A percentile compares a stretch with the other conserved stretches of the same genome.
These are phyloP conservation scores for Fusarium denticulatum DNA, from an alignment of 2,329 filamentous ascomycete species.

Conservation along the genomic window DNA sequence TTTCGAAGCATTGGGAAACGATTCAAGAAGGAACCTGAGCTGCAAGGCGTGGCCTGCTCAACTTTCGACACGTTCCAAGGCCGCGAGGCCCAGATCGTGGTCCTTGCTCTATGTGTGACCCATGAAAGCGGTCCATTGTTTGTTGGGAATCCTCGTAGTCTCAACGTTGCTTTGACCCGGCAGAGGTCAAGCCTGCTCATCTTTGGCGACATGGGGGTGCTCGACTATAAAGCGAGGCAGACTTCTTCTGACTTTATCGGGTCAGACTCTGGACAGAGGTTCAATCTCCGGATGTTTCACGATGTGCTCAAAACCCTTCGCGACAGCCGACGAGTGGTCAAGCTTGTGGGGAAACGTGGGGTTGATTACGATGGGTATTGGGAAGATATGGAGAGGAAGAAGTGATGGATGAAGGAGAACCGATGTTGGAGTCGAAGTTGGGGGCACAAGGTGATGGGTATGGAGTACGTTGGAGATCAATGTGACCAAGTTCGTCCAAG, in stretches of 20 bases:
- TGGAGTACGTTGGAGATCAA: too few species aligned
- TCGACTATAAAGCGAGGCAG: accelerated
- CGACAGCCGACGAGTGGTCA: too few species aligned
- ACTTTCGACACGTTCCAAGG: not conserved
- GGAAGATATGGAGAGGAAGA: too few species aligned
- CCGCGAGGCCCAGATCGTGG: not conserved
- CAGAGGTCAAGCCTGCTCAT: not conserved
- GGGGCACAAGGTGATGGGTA: too few species aligned
- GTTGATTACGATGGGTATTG: too few species aligned
- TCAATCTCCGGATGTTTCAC: not conserved
- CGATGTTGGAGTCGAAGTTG: too few species aligned
- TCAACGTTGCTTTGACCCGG: slow-evolving; percentile 1
- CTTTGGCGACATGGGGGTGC: not conserved
- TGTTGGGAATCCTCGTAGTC: accelerated
- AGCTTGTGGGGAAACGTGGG: too few species aligned
- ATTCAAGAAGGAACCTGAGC: accelerated
- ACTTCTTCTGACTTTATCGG: not conserved
- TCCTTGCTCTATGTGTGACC: not conserved
- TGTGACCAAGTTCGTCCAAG: too few species aligned
- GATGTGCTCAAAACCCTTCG: too few species aligned
- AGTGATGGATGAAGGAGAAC: too few species aligned
- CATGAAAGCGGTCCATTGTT: not conserved
- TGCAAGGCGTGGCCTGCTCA: not conserved
- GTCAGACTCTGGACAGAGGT: not conserved
- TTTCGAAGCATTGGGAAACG: not conserved